phyloP scores from a whole-genome alignment of 2,329 filamentous ascomycete species.

The Westerdykella ornata region DNA sequence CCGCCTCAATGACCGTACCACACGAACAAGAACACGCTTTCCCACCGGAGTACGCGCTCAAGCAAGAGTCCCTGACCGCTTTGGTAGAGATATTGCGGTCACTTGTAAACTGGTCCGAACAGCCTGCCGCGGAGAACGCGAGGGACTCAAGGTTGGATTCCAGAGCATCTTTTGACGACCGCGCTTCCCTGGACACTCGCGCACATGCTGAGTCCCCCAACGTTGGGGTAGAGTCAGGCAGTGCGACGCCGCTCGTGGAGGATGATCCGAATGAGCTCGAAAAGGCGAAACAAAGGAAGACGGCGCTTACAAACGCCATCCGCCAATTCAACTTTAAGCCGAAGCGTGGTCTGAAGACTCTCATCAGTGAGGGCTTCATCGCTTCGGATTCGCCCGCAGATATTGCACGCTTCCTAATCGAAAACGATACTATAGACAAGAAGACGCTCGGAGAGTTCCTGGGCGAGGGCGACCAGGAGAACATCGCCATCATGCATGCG shows the following conservation, averaged over 20 bases:
- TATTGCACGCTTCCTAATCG: slow-evolving; percentile 74
- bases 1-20: slow-evolving; percentile 59
- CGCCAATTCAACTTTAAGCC: slow-evolving; percentile 97
- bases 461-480: slow-evolving; percentile 85
- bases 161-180: slow-evolving; percentile 51
- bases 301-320: slow-evolving; percentile 80
- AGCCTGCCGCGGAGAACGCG: slow-evolving; percentile 48
- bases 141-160: slow-evolving; percentile 41
- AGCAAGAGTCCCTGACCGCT: slow-evolving; percentile 80
- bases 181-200: slow-evolving; percentile 71
- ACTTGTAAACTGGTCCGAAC: slow-evolving; percentile 85
- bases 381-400: slow-evolving; percentile 68
- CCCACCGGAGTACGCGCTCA: slow-evolving; percentile 84
- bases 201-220: slow-evolving; percentile 56
- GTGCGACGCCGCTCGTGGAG: slow-evolving; percentile 49
- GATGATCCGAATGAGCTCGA: slow-evolving; percentile 94
- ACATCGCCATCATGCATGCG: slow-evolving; percentile 96
- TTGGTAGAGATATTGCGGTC: slow-evolving; percentile 84
- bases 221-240: slow-evolving; percentile 45
- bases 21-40: slow-evolving; percentile 61
- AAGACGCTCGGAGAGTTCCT: slow-evolving; percentile 88
- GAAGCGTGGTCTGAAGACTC: slow-evolving; percentile 79
- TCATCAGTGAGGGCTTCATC: slow-evolving; percentile 84
- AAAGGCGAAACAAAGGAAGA: slow-evolving; percentile 89
- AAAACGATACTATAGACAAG: slow-evolving; percentile 82